phyloP scores from a whole-genome alignment of 305 asterid species.

The Fraxinus floribunda region DNA sequence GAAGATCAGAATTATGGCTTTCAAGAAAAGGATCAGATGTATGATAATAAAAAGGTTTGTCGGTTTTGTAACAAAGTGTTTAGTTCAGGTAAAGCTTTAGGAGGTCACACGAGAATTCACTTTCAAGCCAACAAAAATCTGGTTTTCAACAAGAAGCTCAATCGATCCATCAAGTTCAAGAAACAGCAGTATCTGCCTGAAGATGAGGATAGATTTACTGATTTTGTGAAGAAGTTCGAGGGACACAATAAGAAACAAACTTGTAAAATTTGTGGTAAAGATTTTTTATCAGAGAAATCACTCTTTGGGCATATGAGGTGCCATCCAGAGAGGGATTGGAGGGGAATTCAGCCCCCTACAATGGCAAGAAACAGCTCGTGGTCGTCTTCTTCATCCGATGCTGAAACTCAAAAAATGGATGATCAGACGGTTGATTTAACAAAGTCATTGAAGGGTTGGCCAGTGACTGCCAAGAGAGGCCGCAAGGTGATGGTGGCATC shows the following conservation, averaged over 20 bases:
- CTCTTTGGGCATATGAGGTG: constrained; percentile 76
- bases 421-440: constrained; percentile 27
- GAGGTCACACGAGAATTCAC: constrained; percentile 83
- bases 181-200: background rate
- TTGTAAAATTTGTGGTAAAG: constrained; percentile 44
- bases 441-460: constrained; percentile 38
- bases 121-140: constrained; percentile 17
- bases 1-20: background rate
- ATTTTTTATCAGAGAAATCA: constrained; percentile 56
- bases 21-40: background rate
- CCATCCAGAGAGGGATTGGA: constrained; percentile 68
- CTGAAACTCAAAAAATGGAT: background rate
- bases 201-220: background rate
- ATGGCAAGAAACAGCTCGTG: background rate
- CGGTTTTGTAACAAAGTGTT: constrained; percentile 47
- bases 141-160: constrained; percentile 12
- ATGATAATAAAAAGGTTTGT: constrained; percentile 38
- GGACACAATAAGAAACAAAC: background rate
- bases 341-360: constrained; percentile 41
- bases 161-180: constrained; percentile 1
- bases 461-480: constrained; percentile 56
- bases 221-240: background rate
- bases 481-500: constrained; percentile 24
- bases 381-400: constrained; percentile 23
- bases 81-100: constrained; percentile 65